phyloP scores from a whole-genome alignment of 225 moss, liverwort and hornwort species.

The Neckera pumila region DNA sequence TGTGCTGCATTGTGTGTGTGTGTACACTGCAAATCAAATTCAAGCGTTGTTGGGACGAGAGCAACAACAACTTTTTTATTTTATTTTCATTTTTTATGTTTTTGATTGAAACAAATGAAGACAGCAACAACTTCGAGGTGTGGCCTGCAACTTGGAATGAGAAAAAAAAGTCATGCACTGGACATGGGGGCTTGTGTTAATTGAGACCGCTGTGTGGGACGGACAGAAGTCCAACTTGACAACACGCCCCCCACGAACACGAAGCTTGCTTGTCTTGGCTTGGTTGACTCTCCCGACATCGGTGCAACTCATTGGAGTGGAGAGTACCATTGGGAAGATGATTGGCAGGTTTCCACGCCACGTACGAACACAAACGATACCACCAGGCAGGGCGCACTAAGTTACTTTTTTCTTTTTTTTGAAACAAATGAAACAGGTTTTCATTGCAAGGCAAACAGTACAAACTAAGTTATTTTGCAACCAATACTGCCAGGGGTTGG shows the following conservation, averaged over 20 bases:
- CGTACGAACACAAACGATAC: not conserved
- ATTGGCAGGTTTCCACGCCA: not conserved
- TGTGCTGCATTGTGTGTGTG: not conserved
- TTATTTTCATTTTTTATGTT: no score
- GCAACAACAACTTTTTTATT: no score
- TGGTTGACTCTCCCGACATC: conserved; percentile 16
- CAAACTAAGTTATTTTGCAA: not conserved
- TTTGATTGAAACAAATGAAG: no score
- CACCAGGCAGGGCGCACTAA: not conserved
- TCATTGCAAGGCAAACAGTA: no score
- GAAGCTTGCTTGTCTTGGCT: conserved; percentile 4
- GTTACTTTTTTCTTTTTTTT: no score
- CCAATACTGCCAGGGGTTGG: not conserved
- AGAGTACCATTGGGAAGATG: not conserved
- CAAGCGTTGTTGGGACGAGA: not conserved
- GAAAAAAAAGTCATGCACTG: not conserved
- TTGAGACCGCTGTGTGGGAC: not conserved
- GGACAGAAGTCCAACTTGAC: conserved; percentile 22
- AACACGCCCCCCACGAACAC: conserved; percentile 12
- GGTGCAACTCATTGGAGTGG: not conserved
- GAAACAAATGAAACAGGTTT: no score
- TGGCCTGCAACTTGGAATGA: not conserved
- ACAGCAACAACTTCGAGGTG: no score
- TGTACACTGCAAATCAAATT: not conserved
- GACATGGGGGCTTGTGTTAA: not conserved